Evolutionary conservation across 78 protist species (phyloP).

Genomic region (Cavenderia fasciculata): DNA sequence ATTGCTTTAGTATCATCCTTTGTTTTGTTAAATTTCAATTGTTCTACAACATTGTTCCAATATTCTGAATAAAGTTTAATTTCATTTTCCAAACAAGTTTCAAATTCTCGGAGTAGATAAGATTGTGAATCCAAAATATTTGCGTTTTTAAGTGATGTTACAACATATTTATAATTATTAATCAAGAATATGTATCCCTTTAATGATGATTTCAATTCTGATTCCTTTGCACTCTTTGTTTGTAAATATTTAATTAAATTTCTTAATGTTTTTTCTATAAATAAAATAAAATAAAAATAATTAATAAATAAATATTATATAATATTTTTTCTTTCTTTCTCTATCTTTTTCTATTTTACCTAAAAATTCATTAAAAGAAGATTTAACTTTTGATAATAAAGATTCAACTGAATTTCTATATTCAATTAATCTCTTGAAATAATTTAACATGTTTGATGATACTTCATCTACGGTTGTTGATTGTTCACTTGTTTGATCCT

Average conservation of each 20-base stretch:
- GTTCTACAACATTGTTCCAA: constrained; percentile 21
- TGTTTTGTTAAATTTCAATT: neutral
- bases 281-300: too few species aligned
- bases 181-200: constrained; percentile 25
- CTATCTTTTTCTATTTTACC: too few species aligned
- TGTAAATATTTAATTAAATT: constrained; percentile 31
- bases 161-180: constrained; percentile 48
- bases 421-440: constrained; percentile 65
- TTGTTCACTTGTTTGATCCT: neutral
- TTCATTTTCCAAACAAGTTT: constrained; percentile 40
- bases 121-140: neutral
- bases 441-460: constrained; percentile 58
- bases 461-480: constrained; percentile 61
- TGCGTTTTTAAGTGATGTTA: neutral
- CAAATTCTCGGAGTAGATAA: constrained; percentile 23
- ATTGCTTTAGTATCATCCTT: constrained; percentile 35
- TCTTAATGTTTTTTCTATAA: constrained; percentile 41
- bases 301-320: constrained; percentile 30
- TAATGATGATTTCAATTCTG: constrained; percentile 12
- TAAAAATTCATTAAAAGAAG: constrained; percentile 35
- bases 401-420: constrained; percentile 57
- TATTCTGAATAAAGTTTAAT: constrained; percentile 27
- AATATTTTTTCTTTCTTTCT: constrained; percentile 15
- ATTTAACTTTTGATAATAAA: constrained; percentile 4
- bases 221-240: constrained; percentile 15